Evolutionary conservation across 768 basidiomycete genomes (phyloP).

Genomic region (Sporobolomyces pararoseus): DNA sequence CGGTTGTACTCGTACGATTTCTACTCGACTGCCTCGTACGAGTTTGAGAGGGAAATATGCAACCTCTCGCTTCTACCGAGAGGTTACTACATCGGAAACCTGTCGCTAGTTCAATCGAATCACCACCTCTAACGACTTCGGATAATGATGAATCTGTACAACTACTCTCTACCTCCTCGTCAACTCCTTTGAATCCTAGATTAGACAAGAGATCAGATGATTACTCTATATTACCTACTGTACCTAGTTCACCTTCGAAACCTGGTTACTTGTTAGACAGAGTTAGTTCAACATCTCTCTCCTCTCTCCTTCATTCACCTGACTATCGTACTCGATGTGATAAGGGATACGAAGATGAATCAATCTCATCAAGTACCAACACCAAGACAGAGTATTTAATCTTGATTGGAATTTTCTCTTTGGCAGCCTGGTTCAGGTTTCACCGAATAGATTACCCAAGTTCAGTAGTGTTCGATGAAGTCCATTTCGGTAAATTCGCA

Average conservation of each 20-base stretch:
- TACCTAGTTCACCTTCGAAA: not conserved
- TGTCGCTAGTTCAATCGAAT: too few species aligned
- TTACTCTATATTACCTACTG: not conserved
- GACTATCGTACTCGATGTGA: not conserved
- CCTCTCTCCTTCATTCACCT: not conserved
- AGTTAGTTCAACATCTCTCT: not conserved
- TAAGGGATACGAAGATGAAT: constrained; percentile 28
- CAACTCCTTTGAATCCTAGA: constrained; percentile 7
- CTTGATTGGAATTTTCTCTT: constrained; percentile 21
- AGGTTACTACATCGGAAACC: constrained; percentile 22
- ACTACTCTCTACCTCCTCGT: not conserved
- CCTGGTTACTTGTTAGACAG: constrained; percentile 31
- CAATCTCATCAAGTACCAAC: constrained; percentile 17
- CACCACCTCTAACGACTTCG: not conserved
- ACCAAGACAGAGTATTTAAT: constrained; percentile 28
- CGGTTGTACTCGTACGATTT: not conserved
- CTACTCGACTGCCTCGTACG: too few species aligned
- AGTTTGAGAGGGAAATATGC: too few species aligned
- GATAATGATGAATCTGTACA: not conserved
- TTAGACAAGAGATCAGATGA: constrained; percentile 35
- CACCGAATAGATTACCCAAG: constrained; percentile 46
- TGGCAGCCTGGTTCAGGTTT: constrained; percentile 43
- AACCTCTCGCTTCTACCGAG: not conserved
- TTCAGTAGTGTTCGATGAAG: constrained; percentile 48
- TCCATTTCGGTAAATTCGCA: constrained; percentile 95